Base-by-base conservation (phyloP, 1,284 basidiomycete genomes). In the Apiotrichum siamense region DNA sequence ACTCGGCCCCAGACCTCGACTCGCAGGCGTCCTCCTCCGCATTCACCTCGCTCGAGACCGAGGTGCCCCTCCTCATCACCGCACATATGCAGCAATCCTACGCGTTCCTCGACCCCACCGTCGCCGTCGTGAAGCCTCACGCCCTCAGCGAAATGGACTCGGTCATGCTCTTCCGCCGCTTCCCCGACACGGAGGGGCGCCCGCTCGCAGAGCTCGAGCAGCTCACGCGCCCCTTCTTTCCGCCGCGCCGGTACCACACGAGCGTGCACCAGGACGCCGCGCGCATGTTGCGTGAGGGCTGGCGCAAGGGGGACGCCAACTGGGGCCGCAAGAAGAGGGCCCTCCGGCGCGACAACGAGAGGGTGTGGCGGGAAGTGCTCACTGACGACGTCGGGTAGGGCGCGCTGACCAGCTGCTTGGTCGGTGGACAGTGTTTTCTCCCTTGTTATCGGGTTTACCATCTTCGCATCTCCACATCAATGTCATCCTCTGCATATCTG, bases 1-100 rank as follows among this genome's bases (percentile, higher is more conserved):
- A 15, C 26, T n/a, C n/a, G n/a, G n/a, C n/a, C n/a, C n/a, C 42
- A 44, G 42, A 46, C 36, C 24, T 46, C 44, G 44, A 46, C 35
- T 46, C 44, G 12, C 44, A 46, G 13, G 44, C 44, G 15, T 29
- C 25, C 11, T 46, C 44, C 4, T 37, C 44, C 2, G 35, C 35
- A 4, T 46, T 46, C 23, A 46, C 44, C 17, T 27, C 44, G 12
- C 35, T 46, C 35, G 44, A 46, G 26, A 46, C 44, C 36, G 44
- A 46, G 44, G 44, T 46, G 1, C 44, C 44, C 4, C 18, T 46
- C 18, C 11, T 46, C 18, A 21, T 29, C 44, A 46, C 44, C 9
- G n/a, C 24, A 24, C 13, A 25, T 7, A 29, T 46, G 5, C 7
- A 11, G 12, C 15, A 46, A 10, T 5, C 33, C 35, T 46, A 46